phyloP scores from a whole-genome alignment of 2,329 filamentous ascomycete species.

The Cordyceps farinosa region DNA sequence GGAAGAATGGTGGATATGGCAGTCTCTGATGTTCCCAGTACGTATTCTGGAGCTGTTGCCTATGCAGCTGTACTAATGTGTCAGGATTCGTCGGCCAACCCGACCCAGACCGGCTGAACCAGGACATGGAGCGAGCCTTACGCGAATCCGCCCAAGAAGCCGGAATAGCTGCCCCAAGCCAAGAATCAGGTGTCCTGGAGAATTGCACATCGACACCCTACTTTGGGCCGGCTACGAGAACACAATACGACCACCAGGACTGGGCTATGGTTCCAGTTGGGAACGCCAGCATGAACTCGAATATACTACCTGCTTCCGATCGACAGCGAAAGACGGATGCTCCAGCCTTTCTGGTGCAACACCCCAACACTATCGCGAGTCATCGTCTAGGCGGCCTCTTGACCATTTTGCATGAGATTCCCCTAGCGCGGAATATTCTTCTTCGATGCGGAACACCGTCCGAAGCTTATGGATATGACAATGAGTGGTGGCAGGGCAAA shows the following conservation, averaged over 20 bases:
- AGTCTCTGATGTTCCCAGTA: constrained; percentile 40
- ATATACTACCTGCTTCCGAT: constrained; percentile 35
- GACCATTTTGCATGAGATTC: constrained; percentile 59
- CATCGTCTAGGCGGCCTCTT: constrained; percentile 52
- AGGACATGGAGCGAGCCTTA: constrained; percentile 53
- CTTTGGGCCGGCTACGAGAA: constrained; percentile 58
- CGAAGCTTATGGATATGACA: constrained; percentile 51
- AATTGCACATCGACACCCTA: constrained; percentile 29
- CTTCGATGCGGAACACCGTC: constrained; percentile 41
- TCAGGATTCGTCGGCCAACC: constrained; percentile 22
- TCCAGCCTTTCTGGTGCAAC: constrained; percentile 51
- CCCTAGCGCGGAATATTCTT: constrained; percentile 53
- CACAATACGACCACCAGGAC: constrained; percentile 50
- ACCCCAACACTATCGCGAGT: constrained; percentile 28
- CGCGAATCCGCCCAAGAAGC: constrained; percentile 53
- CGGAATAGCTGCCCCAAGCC: constrained; percentile 39
- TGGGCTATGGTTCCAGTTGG: constrained; percentile 56
- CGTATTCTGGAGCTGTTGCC: neutral
- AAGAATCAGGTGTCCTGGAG: constrained; percentile 35
- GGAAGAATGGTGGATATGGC: constrained; percentile 49
- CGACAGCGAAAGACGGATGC: constrained; percentile 39
- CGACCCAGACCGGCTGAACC: constrained; percentile 44
- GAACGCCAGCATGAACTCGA: constrained; percentile 25
- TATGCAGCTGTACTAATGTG: neutral
- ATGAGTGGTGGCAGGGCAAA: constrained; percentile 60